Conservation (phyloP, 805 yeast genomes). For the Candida incommunis region DNA sequence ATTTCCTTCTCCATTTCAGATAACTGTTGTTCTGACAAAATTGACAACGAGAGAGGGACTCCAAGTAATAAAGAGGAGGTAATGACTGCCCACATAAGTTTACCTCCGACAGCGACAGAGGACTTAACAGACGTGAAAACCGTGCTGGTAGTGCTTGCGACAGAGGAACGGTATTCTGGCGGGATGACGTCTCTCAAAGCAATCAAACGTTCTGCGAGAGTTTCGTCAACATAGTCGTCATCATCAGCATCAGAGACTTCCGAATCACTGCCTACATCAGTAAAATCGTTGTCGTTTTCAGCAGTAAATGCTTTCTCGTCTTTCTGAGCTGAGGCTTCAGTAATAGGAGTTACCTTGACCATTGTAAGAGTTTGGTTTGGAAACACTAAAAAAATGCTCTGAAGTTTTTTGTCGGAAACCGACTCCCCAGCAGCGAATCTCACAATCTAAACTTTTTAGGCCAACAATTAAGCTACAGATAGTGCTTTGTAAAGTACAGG, state of each 20-base stretch:
- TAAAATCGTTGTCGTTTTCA: slow-evolving; percentile 27
- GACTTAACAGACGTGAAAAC: slow-evolving; percentile 26
- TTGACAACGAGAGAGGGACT: slow-evolving; percentile 82
- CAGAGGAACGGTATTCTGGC: slow-evolving; percentile 59
- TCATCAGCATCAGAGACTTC: slow-evolving; percentile 41
- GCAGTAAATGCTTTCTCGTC: slow-evolving; percentile 23
- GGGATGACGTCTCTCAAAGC: slow-evolving; percentile 89
- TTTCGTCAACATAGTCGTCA: slow-evolving; percentile 66
- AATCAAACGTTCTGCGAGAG: slow-evolving; percentile 69
- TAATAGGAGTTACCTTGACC: slow-evolving; percentile 67
- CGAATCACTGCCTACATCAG: slow-evolving; percentile 34
- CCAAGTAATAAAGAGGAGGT: slow-evolving; percentile 77
- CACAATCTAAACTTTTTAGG: too few species aligned
- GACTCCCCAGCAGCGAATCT: too few species aligned
- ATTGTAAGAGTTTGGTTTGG: too few species aligned
- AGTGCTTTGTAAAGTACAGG: too few species aligned
- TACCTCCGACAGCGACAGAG: slow-evolving; percentile 51
- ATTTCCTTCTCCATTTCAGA: slow-evolving; percentile 67
- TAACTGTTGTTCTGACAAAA: slow-evolving; percentile 84
- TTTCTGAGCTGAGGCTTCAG: slow-evolving; percentile 38
- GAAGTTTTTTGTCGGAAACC: too few species aligned
- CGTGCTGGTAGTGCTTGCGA: slow-evolving; percentile 22
- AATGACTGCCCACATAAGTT: slow-evolving; percentile 70
- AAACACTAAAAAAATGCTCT: too few species aligned
- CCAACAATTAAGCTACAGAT: too few species aligned